Base-by-base conservation (phyloP, 176 grass and related monocot genomes). In the Themeda triandra region DNA sequence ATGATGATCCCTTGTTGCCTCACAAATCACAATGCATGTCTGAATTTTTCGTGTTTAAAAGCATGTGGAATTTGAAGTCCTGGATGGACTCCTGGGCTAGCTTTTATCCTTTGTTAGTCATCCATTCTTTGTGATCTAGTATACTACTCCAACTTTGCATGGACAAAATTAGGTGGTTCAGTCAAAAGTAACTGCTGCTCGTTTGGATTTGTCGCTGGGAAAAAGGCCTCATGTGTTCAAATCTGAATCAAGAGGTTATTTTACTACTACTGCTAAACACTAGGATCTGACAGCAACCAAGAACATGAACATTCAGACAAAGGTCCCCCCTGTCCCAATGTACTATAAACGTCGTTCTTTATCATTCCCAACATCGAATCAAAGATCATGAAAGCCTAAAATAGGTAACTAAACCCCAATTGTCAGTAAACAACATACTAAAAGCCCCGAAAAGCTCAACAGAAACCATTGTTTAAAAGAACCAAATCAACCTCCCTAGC, bases 271-370 rank as follows among this genome's bases (percentile, higher is more conserved):
- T 45, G 13, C 15, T 6, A 33, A 60, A 6, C 4, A 41, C 12
- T 79, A 36, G 73, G 88, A 63, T 72, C 63, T 78, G 72, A 66
- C 79, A 65, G 10, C 6, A 80, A 72, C 78, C 78, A 6, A 8
- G 80, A 72, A 72, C 83, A 82, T 46, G 66, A 90, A 89, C 88
- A 78, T 90, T 90, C 79, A 78, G 88, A 90, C 88, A 90, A 66
- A 59, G 70, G 46, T 8, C 7, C 28, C 83, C 33, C 15, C 64
- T 77, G 88, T 66, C 82, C 66, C 10, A 58, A 66, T 10, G 73
- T 62, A 90, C 73, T 60, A 90, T 58, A 23, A 64, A 10, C 53
- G 17, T 19, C 12, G 30, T 68, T 49, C 29, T 66, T 73, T 83
- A 28, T 37, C 19, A 15, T 13, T 30, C 44, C 66, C 79, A 58